Base-by-base conservation (phyloP, 257 asterid genomes). In the Nicotiana noctiflora region DNA sequence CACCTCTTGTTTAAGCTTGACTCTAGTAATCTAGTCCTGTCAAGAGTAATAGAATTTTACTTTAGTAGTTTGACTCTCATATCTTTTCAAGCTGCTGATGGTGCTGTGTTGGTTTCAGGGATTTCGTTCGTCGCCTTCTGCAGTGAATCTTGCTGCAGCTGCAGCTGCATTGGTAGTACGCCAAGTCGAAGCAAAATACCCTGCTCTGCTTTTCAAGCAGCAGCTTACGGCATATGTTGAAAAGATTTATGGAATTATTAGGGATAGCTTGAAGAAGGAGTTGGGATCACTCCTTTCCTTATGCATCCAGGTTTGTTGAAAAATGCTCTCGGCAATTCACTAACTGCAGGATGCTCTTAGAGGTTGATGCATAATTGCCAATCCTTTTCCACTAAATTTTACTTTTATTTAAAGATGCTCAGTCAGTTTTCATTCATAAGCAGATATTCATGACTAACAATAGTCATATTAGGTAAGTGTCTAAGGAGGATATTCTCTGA, bases 161-260 rank as follows among this genome's bases (percentile, higher is more conserved):
- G 86, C 94, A 2, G 97, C 95, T 46, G 96, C 95, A 68, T 88
- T 94, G 72, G 88, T 96, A 77, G 98, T 96, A 79, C 94, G 88
- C 83, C 98, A 93, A 90, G 97, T 94, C 80, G 99, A 96, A 85
- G 99, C 99, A 51, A 96, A 92, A 82, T 90, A 91, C 87, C 99
- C 99, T 56, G 98, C 99, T 82, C 86, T 96, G 76, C 98, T 96
- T 86, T 96, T 96, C 92, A 94, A 92, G 90, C 99, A 96, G 92
- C 99, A 96, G 88, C 97, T 96, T 23, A 89, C 97, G 23, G 99
- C 99, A 17, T 96, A 94, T 82, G 98, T 94, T 75, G 99, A 96
- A 89, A 96, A 96, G 90, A 96, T 96, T 27, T 96, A 92, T 87
- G 99, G 99, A 80, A 96, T 96, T 82, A 91, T 96, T 84, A 90